Conservation (phyloP, 1,284 basidiomycete species). For the Cryptococcus sp. region DNA sequence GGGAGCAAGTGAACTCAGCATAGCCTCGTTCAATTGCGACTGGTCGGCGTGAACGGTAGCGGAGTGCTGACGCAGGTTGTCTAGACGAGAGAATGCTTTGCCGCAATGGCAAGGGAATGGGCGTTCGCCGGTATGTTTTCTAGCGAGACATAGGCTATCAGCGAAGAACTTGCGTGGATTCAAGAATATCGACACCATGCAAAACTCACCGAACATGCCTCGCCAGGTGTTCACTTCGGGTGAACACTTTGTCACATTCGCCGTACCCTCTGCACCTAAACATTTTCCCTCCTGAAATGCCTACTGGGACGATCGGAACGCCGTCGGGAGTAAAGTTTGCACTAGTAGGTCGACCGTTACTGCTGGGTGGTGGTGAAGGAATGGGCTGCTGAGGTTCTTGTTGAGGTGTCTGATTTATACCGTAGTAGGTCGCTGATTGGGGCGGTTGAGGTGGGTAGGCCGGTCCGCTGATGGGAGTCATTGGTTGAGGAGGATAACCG, state of each 20-base stretch:
- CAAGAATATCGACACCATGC: background rate
- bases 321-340: slow-evolving; percentile 41
- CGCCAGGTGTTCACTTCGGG: slow-evolving; percentile 89
- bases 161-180: background rate
- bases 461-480: slow-evolving; percentile 39
- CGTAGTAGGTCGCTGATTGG: slow-evolving; percentile 33
- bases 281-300: slow-evolving; percentile 65
- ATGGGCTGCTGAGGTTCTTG: slow-evolving; percentile 21
- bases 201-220: slow-evolving; percentile 79
- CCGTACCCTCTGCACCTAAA: slow-evolving; percentile 94
- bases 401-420: slow-evolving; percentile 26
- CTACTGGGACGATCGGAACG: slow-evolving; percentile 49
- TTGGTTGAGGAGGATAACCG: slow-evolving; percentile 41
- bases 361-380: slow-evolving; percentile 37
- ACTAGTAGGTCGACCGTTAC: slow-evolving; percentile 22
- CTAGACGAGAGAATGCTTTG: slow-evolving; percentile 92
- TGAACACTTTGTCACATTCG: slow-evolving; percentile 95
- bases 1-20: slow-evolving; percentile 85
- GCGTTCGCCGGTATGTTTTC: slow-evolving; percentile 95
- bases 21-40: slow-evolving; percentile 77
- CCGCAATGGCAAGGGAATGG: slow-evolving; percentile 94
- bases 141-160: slow-evolving; percentile 47
- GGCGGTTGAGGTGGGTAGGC: slow-evolving; percentile 37
- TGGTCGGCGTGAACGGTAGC: slow-evolving; percentile 94
- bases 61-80: slow-evolving; percentile 94